Evolutionary conservation across 306 rosid genomes (phyloP).

Genomic region (Quercus rubra): DNA sequence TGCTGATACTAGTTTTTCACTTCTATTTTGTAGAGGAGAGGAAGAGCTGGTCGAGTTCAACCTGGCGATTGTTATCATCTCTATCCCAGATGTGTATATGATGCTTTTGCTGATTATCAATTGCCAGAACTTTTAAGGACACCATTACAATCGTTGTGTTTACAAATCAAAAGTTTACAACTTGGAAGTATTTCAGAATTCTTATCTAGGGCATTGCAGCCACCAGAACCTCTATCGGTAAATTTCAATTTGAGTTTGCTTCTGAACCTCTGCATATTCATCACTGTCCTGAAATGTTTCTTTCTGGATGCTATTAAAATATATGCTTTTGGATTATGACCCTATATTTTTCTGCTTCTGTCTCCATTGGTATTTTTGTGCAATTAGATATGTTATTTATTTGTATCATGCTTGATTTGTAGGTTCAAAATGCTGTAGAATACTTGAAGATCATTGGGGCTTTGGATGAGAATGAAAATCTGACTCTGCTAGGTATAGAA

Average conservation of each 20-base stretch:
- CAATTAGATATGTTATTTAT: constrained; percentile 11
- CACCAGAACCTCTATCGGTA: constrained; percentile 90
- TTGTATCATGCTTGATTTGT: constrained; percentile 18
- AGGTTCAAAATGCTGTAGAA: constrained; percentile 97
- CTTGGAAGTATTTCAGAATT: constrained; percentile 92
- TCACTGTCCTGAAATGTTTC: not conserved
- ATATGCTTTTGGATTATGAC: not conserved
- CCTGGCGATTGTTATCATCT: constrained; percentile 92
- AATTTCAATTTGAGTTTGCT: constrained; percentile 19
- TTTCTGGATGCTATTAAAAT: not conserved
- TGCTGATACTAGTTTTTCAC: not conserved
- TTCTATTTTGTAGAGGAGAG: constrained; percentile 72
- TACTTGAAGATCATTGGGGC: constrained; percentile 87
- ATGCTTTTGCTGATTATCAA: constrained; percentile 83
- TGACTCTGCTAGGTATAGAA: constrained; percentile 67
- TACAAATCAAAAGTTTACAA: constrained; percentile 91
- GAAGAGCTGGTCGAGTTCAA: constrained; percentile 99
- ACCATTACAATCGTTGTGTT: constrained; percentile 89
- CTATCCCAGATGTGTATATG: constrained; percentile 86
- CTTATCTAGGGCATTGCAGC: constrained; percentile 86
- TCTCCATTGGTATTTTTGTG: constrained; percentile 7
- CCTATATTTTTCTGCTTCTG: not conserved
- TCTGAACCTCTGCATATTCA: not conserved
- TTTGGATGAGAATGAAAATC: constrained; percentile 85
- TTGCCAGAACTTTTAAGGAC: constrained; percentile 97